Evolutionary conservation across 305 asterid species (phyloP).

Genomic region (Andrographis paniculata): DNA sequence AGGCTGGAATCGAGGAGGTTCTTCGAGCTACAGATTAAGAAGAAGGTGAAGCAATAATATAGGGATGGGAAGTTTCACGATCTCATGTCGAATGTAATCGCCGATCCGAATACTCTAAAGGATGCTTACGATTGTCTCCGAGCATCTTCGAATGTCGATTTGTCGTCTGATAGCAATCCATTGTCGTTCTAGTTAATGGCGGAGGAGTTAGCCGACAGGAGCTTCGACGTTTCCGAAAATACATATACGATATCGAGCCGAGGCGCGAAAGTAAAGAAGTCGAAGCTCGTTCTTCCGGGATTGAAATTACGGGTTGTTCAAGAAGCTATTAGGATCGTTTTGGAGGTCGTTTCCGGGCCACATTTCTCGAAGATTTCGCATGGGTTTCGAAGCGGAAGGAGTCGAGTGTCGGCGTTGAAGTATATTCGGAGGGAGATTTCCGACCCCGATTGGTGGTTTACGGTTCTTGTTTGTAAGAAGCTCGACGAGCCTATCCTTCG

Average conservation of each 20-base stretch:
- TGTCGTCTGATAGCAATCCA: slow-evolving; percentile 29
- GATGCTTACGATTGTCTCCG: slow-evolving; percentile 75
- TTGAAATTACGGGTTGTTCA: slow-evolving; percentile 62
- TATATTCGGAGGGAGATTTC: slow-evolving; percentile 64
- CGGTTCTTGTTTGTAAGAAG: slow-evolving; percentile 42
- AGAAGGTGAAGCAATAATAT: slow-evolving; percentile 70
- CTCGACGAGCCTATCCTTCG: slow-evolving; percentile 39
- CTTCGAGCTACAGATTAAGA: slow-evolving; percentile 66
- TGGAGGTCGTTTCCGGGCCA: slow-evolving; percentile 79
- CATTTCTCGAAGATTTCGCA: slow-evolving; percentile 85
- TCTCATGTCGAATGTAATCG: slow-evolving; percentile 60
- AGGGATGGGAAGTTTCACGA: slow-evolving; percentile 54
- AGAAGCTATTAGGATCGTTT: slow-evolving; percentile 70
- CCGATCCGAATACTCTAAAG: slow-evolving; percentile 56
- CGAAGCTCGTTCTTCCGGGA: slow-evolving; percentile 57
- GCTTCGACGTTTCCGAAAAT: slow-evolving; percentile 50
- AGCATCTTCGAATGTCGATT: slow-evolving; percentile 54
- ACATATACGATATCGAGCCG: slow-evolving; percentile 48
- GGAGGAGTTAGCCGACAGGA: slow-evolving; percentile 55
- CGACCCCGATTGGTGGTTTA: slow-evolving; percentile 80
- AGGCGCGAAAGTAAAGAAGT: slow-evolving; percentile 49
- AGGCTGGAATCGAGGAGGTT: slow-evolving; percentile 49
- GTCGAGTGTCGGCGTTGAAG: slow-evolving; percentile 75
- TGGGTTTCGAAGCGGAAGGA: slow-evolving; percentile 75
- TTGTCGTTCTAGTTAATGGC: slow-evolving; percentile 68